A percentile compares a stretch with the other conserved stretches of the same genome.
Evolutionary conservation across 352 stramenopile species (phyloP).

Genomic region (Globisporangium spiculum): DNA sequence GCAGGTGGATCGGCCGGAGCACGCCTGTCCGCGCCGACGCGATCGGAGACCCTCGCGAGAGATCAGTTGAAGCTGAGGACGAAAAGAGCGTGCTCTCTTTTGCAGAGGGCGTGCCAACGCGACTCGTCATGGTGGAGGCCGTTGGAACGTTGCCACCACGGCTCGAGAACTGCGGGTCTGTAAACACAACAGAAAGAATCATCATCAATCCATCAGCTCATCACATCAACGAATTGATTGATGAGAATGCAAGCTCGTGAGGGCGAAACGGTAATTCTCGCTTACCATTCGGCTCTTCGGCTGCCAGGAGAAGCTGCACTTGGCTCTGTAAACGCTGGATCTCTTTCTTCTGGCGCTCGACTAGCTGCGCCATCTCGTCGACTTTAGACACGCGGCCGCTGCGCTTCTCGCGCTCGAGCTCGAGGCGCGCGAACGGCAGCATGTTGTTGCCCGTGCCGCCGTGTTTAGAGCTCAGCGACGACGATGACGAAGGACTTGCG

Average conservation of each 20-base stretch:
- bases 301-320: slow-evolving; percentile 56
- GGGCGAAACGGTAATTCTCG: neutral
- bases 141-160: neutral
- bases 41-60: neutral
- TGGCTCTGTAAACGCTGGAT: slow-evolving; percentile 68
- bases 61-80: neutral
- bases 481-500: neutral
- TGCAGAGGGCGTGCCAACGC: neutral
- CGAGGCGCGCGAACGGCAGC: slow-evolving; percentile 50
- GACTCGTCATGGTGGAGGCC: neutral
- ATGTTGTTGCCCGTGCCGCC: slow-evolving; percentile 14
- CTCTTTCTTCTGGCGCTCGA: slow-evolving; percentile 63
- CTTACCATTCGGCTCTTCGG: slow-evolving; percentile 21
- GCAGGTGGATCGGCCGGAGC: slow-evolving; percentile 21
- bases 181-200: slow-evolving; percentile 6
- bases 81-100: neutral
- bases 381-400: slow-evolving; percentile 22
- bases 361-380: slow-evolving; percentile 41
- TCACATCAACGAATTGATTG: neutral
- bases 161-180: neutral
- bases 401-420: slow-evolving; percentile 36
- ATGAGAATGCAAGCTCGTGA: neutral
- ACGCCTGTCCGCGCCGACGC: slow-evolving; percentile 20
- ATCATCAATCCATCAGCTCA: neutral
- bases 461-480: slow-evolving; percentile 11